phyloP scores from a whole-genome alignment of 345 rosid genomes.

The Punica granatum region DNA sequence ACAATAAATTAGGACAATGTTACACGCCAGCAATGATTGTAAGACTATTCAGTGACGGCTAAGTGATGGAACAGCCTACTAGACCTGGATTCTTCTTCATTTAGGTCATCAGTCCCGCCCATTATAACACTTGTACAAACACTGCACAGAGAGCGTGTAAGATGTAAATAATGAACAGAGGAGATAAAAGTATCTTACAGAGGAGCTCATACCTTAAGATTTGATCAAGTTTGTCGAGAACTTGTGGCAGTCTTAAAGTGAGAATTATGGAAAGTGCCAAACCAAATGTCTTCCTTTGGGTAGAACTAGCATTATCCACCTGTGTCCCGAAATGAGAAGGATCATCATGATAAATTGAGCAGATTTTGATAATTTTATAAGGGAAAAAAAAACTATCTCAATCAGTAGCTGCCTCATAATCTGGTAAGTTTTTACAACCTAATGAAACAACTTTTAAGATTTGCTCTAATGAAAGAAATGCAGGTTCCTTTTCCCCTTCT shows the following conservation, averaged over 20 bases:
- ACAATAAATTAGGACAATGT: background rate
- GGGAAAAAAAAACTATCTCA: too few relatives aligned
- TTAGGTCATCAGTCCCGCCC: constrained; percentile 57
- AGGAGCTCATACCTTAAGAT: constrained; percentile 57
- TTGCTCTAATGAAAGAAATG: background rate
- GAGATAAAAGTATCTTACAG: background rate
- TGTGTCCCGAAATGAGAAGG: constrained; percentile 17
- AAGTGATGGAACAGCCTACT: background rate
- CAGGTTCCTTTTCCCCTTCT: background rate
- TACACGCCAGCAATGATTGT: background rate
- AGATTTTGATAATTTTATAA: background rate
- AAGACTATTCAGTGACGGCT: background rate
- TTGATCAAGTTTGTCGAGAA: constrained; percentile 83
- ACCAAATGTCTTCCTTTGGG: constrained; percentile 71
- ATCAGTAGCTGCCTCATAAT: background rate
- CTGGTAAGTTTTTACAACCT: background rate
- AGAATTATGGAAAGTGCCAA: constrained; percentile 83
- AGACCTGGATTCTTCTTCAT: constrained; percentile 86
- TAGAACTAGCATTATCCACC: constrained; percentile 71
- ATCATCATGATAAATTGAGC: background rate
- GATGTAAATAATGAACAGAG: background rate
- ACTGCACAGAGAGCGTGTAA: constrained; percentile 26
- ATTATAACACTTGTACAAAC: constrained; percentile 79
- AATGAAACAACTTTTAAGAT: background rate
- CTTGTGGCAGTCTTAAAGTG: constrained; percentile 88